Evolutionary conservation across 2,329 filamentous ascomycete species (phyloP).

Genomic region (Verticillium alfalfae): DNA sequence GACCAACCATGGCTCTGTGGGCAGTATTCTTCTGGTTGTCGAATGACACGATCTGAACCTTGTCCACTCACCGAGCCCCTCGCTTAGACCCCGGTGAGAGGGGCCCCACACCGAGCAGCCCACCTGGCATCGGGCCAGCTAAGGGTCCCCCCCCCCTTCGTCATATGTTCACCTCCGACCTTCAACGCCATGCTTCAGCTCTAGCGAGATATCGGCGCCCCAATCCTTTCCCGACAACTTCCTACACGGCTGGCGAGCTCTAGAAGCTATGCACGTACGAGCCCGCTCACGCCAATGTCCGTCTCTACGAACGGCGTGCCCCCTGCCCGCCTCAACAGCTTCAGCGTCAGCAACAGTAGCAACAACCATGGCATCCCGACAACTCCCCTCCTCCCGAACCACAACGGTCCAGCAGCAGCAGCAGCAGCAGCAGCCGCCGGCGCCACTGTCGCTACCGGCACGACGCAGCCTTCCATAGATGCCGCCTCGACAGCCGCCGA

Average conservation of each 20-base stretch:
- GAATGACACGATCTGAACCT: not conserved
- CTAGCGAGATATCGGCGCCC: constrained; percentile 7
- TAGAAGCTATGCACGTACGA: constrained; percentile 36
- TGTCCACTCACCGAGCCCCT: too few relatives aligned
- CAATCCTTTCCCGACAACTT: constrained; percentile 2
- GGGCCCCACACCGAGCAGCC: constrained; percentile 5
- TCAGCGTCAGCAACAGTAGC: constrained; percentile 4
- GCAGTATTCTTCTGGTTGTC: not conserved
- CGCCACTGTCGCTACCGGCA: not conserved
- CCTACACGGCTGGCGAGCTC: constrained; percentile 10
- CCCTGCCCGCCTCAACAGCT: constrained; percentile 21
- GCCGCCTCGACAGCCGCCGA: constrained; percentile 71
- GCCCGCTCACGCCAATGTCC: constrained; percentile 40
- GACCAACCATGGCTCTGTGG: not conserved
- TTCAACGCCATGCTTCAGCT: constrained; percentile 5
- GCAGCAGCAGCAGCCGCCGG: not conserved
- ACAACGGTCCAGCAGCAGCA: constrained; percentile 9
- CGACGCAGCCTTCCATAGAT: constrained; percentile 39
- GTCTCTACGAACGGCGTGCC: constrained; percentile 37
- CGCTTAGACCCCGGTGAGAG: not conserved
- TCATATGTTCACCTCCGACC: not conserved
- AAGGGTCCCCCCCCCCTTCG: not conserved
- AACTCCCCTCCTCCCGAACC: constrained; percentile 6
- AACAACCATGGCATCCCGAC: constrained; percentile 3
- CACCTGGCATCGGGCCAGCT: constrained; percentile 11